Conservation (phyloP, 2,329 filamentous ascomycete genomes). For the Tolypocladium amazonense region DNA sequence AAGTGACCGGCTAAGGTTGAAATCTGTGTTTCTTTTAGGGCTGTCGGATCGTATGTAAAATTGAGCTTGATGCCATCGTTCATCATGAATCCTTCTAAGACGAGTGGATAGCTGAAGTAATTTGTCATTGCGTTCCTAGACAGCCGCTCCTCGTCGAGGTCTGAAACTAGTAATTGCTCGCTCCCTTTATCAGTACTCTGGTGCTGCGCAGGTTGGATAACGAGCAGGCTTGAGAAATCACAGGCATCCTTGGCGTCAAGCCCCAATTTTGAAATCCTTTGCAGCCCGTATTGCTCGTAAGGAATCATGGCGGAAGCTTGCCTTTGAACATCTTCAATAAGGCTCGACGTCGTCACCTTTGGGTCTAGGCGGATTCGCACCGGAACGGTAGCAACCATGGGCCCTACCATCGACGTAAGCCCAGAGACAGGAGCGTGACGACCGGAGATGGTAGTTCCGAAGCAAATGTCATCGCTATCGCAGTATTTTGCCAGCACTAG, state of each 20-base stretch:
- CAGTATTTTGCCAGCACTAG: conserved; percentile 11
- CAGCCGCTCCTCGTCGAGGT: neutral
- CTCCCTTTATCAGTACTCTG: neutral
- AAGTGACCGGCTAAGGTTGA: neutral
- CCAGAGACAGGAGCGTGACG: conserved; percentile 14
- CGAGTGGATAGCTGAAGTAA: neutral
- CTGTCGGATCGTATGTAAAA: neutral
- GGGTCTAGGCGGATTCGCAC: neutral
- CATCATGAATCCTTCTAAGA: neutral
- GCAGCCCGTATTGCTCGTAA: neutral
- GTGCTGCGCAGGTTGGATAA: neutral
- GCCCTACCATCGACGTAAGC: conserved; percentile 15
- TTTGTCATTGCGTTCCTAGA: neutral
- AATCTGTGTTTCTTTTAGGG: neutral
- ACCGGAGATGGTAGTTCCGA: conserved; percentile 17
- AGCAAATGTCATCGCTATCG: conserved; percentile 11
- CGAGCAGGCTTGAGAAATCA: neutral
- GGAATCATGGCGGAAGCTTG: neutral
- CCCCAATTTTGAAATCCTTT: neutral
- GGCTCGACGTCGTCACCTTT: neutral
- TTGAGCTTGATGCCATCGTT: neutral
- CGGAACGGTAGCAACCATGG: conserved; percentile 15
- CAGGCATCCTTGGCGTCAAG: neutral
- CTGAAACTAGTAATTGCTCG: neutral
- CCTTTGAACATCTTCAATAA: neutral